Percentiles rank a stretch among this genome's conserved stretches.
Evolutionary conservation across 2,329 filamentous ascomycete genomes (phyloP).

Genomic region (Aplosporella prunicola): DNA sequence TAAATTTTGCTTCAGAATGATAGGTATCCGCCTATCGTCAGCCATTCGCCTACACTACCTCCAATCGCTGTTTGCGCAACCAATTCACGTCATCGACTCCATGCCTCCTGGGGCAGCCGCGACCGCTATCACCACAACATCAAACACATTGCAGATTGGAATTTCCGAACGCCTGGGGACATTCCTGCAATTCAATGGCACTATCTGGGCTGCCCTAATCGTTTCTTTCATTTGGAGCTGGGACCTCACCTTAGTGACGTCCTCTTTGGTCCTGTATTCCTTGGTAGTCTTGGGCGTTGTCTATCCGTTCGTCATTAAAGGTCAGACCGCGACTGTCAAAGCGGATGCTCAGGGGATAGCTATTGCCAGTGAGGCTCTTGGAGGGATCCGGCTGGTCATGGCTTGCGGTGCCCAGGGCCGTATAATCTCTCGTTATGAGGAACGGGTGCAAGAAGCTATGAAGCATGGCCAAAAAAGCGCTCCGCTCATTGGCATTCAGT

Average conservation of each 20-base stretch:
- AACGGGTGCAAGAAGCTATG: not conserved
- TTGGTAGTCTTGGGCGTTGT: conserved; percentile 17
- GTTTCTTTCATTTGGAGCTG: conserved; percentile 46
- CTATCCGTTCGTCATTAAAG: not conserved
- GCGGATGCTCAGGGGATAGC: not conserved
- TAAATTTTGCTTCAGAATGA: conserved; percentile 40
- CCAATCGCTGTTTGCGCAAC: conserved; percentile 39
- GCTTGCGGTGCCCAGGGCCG: not conserved
- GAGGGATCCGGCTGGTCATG: not conserved
- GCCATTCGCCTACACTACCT: conserved; percentile 43
- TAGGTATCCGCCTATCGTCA: conserved; percentile 42
- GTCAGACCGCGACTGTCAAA: not conserved
- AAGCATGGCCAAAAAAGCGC: not conserved
- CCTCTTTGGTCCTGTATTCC: conserved; percentile 28
- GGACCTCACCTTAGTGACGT: conserved; percentile 43
- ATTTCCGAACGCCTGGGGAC: conserved; percentile 44
- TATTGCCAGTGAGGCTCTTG: not conserved
- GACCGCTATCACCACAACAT: conserved; percentile 43
- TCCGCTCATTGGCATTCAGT: not conserved
- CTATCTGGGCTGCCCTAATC: conserved; percentile 38
- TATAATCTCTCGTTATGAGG: not conserved
- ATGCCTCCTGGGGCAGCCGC: conserved; percentile 42
- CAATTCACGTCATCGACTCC: conserved; percentile 41
- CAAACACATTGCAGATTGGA: conserved; percentile 45
- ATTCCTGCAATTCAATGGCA: conserved; percentile 33